phyloP scores from a whole-genome alignment of 1,139 yeast genomes.

The Pichia inconspicua region DNA sequence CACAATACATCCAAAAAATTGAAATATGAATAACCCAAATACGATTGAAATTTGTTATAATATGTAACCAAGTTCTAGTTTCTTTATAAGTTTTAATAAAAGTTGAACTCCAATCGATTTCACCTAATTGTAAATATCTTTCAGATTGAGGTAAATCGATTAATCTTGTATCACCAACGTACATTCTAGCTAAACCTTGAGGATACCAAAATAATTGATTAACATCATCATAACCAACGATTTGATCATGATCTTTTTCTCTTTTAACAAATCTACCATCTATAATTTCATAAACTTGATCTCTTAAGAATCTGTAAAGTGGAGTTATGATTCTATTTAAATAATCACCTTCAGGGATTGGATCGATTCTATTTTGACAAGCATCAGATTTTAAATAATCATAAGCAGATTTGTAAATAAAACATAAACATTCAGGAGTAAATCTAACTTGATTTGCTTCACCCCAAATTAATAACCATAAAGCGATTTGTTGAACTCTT shows the following conservation, averaged over 20 bases:
- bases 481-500: conserved; percentile 57
- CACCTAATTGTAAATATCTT: conserved; percentile 84
- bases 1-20: conserved; percentile 88
- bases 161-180: conserved; percentile 80
- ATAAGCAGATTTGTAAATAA: conserved; percentile 71
- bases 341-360: conserved; percentile 94
- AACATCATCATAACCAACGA: conserved; percentile 96
- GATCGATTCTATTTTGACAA: conserved; percentile 84
- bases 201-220: conserved; percentile 99
- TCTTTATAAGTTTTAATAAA: conserved; percentile 96
- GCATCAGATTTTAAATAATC: conserved; percentile 75
- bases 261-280: conserved; percentile 97
- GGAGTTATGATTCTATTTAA: conserved; percentile 91
- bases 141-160: conserved; percentile 87
- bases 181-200: conserved; percentile 91
- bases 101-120: conserved; percentile 84
- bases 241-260: conserved; percentile 89
- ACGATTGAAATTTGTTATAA: conserved; percentile 93
- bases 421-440: conserved; percentile 77
- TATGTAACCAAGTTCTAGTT: conserved; percentile 96
- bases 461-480: conserved; percentile 79
- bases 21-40: conserved; percentile 93
- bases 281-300: conserved; percentile 89
- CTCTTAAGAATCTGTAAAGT: conserved; percentile 78
- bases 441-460: conserved; percentile 79